These are phyloP conservation scores for Melastoma malabathricum DNA, from an alignment of 345 rosid species.

Conservation along the genomic window DNA sequence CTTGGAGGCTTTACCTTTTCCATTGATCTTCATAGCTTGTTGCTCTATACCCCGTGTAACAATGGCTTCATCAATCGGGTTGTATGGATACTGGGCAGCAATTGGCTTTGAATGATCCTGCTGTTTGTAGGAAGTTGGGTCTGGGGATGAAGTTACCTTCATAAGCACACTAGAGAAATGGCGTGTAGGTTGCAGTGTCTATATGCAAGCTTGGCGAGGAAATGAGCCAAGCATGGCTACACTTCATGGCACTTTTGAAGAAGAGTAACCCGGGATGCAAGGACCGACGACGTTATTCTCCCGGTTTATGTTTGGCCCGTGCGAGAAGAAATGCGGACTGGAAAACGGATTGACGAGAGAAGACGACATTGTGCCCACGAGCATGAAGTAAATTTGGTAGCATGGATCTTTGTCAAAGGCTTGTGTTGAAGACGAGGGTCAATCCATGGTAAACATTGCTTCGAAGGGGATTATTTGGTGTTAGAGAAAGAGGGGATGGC, in stretches of 20 bases:
- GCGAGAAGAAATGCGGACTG: conserved; percentile 13
- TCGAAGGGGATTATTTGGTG: too few species aligned
- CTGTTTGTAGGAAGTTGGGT: conserved; percentile 49
- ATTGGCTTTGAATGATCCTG: conserved; percentile 44
- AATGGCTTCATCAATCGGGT: conserved; percentile 4
- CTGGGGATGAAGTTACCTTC: conserved; percentile 26
- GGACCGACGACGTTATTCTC: conserved; percentile 31
- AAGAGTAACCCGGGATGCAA: too few species aligned
- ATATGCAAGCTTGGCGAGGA: too few species aligned
- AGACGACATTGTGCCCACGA: conserved; percentile 21
- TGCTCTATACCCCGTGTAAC: conserved; percentile 83
- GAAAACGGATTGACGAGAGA: conserved; percentile 25
- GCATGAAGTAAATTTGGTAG: conserved; percentile 28
- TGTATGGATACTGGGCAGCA: conserved; percentile 37
- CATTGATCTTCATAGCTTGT: conserved; percentile 37
- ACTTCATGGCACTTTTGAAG: too few species aligned
- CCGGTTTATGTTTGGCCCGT: conserved; percentile 40
- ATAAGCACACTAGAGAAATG: conserved; percentile 13
- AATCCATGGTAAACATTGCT: too few species aligned
- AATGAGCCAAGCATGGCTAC: too few species aligned
- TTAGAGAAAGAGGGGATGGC: too few species aligned
- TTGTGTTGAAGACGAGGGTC: too few species aligned
- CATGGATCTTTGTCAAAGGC: conserved; percentile 5
- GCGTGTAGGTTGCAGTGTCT: too few species aligned
- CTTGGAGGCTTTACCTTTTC: conserved; percentile 39